Percentiles rank a stretch among this genome's conserved stretches.
phyloP scores from a whole-genome alignment of 2,329 filamentous ascomycete species.

The Aspergillus sp. region DNA sequence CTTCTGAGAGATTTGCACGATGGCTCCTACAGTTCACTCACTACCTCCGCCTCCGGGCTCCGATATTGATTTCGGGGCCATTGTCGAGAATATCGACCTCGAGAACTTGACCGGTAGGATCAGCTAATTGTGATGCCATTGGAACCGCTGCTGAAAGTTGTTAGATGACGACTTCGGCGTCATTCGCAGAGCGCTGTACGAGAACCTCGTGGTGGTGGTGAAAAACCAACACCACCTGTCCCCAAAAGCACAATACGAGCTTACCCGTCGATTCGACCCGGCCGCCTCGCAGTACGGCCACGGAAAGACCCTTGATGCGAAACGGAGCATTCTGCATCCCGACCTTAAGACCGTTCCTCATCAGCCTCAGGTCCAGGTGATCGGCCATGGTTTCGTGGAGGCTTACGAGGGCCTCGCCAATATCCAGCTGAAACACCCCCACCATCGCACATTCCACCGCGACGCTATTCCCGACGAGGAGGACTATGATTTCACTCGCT shows the following conservation, averaged over 20 bases:
- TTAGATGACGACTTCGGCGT: slow-evolving; percentile 64
- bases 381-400: slow-evolving; percentile 71
- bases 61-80: slow-evolving; percentile 61
- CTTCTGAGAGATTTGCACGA: background rate
- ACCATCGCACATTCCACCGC: slow-evolving; percentile 75
- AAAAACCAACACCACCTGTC: slow-evolving; percentile 66
- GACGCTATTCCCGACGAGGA: slow-evolving; percentile 63
- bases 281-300: slow-evolving; percentile 68
- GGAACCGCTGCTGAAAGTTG: slow-evolving; percentile 20
- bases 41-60: slow-evolving; percentile 33
- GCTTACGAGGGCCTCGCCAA: slow-evolving; percentile 71
- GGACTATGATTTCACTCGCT: slow-evolving; percentile 60
- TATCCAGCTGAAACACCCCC: slow-evolving; percentile 70
- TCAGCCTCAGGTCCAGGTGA: slow-evolving; percentile 78
- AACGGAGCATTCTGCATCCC: slow-evolving; percentile 69
- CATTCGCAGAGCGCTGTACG: slow-evolving; percentile 68
- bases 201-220: slow-evolving; percentile 69
- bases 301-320: slow-evolving; percentile 70
- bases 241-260: slow-evolving; percentile 70
- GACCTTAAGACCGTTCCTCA: slow-evolving; percentile 79
- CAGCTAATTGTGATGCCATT: too few relatives aligned
- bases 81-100: slow-evolving; percentile 60
- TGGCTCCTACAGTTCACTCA: slow-evolving; percentile 23
- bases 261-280: slow-evolving; percentile 75
- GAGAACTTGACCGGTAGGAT: slow-evolving; percentile 63